These are phyloP conservation scores for Pittosporum tobira DNA, from an alignment of 129 eudicot genomes.

Conservation along the genomic window DNA sequence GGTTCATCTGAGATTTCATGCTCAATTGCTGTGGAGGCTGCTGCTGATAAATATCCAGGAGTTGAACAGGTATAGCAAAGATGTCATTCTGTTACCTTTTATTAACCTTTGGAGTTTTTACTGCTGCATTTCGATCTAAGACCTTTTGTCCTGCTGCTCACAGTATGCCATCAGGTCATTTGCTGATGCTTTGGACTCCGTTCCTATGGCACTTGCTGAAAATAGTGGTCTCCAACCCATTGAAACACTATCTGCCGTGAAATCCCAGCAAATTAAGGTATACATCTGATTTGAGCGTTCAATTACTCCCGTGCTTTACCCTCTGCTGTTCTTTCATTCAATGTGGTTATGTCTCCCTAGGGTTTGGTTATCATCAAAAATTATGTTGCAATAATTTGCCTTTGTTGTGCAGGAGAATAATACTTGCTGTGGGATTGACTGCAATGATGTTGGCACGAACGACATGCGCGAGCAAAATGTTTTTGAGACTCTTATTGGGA, in stretches of 20 bases:
- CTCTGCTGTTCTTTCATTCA: background rate
- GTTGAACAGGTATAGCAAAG: conserved; percentile 70
- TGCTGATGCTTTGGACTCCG: conserved; percentile 93
- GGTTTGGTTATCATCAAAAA: background rate
- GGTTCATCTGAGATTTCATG: conserved; percentile 96
- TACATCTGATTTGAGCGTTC: background rate
- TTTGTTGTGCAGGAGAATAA: conserved; percentile 64
- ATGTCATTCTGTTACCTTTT: background rate
- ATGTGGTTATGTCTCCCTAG: background rate
- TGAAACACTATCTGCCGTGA: conserved; percentile 87
- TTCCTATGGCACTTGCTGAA: conserved; percentile 98
- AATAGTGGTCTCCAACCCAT: conserved; percentile 95
- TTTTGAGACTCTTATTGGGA: conserved; percentile 88
- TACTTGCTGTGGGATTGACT: conserved; percentile 82
- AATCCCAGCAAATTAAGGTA: conserved; percentile 96
- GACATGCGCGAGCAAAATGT: conserved; percentile 98
- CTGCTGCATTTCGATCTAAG: background rate
- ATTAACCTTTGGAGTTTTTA: background rate
- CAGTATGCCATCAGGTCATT: conserved; percentile 99
- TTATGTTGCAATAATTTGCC: background rate
- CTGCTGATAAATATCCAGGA: conserved; percentile 95
- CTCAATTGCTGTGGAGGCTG: conserved; percentile 97
- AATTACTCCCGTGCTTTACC: background rate
- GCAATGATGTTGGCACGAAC: conserved; percentile 85
- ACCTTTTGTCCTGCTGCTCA: background rate